Conservation (phyloP, 225 moss, liverwort and hornwort genomes). For the Pseudisothecium myosuroides region DNA sequence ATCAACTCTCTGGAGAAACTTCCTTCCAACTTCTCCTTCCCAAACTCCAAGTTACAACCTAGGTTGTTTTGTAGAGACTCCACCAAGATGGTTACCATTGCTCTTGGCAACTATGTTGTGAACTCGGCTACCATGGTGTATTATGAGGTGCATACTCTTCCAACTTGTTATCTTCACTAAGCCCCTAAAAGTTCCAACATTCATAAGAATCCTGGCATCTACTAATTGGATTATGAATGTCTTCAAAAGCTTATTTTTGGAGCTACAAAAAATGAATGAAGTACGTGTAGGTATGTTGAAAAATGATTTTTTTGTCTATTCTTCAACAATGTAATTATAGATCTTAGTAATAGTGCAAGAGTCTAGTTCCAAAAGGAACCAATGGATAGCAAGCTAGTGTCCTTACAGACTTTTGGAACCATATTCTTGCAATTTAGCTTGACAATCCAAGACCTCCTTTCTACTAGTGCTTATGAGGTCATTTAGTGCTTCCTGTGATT, state of each 20-base stretch:
- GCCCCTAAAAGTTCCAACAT: background rate
- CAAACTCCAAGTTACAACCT: slow-evolving; percentile 16
- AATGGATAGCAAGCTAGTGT: background rate
- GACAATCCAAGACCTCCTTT: background rate
- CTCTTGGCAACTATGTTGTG: slow-evolving; percentile 50
- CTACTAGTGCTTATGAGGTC: background rate
- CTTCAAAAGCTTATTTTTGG: too few relatives aligned
- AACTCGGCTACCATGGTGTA: slow-evolving; percentile 70
- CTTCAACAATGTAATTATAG: background rate
- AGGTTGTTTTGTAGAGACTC: slow-evolving; percentile 50
- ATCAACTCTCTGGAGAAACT: slow-evolving; percentile 1
- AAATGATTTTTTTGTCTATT: background rate
- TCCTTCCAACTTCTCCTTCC: slow-evolving; percentile 16
- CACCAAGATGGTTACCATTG: slow-evolving; percentile 75
- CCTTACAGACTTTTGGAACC: background rate
- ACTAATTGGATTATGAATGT: background rate
- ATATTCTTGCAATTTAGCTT: background rate
- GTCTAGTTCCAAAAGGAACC: background rate
- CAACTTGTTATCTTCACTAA: background rate
- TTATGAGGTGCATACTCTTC: slow-evolving; percentile 42
- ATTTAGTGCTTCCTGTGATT: background rate
- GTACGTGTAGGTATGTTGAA: background rate
- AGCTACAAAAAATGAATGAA: background rate
- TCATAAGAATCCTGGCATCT: fast-evolving
- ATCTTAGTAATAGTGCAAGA: background rate